phyloP scores from a whole-genome alignment of 2,329 filamentous ascomycete genomes.

The Ophiognomonia clavigignenti-juglandacearum region DNA sequence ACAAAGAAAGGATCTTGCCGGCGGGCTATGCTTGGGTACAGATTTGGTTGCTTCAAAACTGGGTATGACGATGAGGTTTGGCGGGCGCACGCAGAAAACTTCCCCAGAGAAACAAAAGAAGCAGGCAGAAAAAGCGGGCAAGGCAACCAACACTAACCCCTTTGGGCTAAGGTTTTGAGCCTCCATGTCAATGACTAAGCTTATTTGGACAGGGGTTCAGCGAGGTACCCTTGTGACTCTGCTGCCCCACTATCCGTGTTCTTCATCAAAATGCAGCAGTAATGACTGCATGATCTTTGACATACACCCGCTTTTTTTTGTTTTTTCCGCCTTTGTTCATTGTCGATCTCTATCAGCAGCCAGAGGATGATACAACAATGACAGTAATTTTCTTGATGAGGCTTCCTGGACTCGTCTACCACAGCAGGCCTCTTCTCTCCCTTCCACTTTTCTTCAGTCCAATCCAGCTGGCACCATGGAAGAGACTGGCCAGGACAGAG shows the following conservation, averaged over 20 bases:
- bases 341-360: too few relatives aligned
- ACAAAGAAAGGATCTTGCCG: too few relatives aligned
- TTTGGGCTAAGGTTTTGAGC: not conserved
- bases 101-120: not conserved
- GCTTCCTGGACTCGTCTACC: slow-evolving; percentile 4
- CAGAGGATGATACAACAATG: slow-evolving; percentile 10
- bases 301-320: too few relatives aligned
- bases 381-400: slow-evolving; percentile 1
- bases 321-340: too few relatives aligned
- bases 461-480: slow-evolving; percentile 12
- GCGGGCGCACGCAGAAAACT: not conserved
- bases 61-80: not conserved
- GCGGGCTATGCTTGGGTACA: too few relatives aligned
- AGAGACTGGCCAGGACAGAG: slow-evolving; percentile 30
- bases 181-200: slow-evolving; percentile 1
- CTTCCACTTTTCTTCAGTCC: slow-evolving; percentile 2
- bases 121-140: not conserved
- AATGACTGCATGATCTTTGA: too few relatives aligned
- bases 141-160: not conserved
- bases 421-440: not conserved
- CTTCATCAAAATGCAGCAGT: too few relatives aligned
- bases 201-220: too few relatives aligned
- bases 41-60: not conserved
- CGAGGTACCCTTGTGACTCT: too few relatives aligned
- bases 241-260: too few relatives aligned